Evolutionary conservation across 768 basidiomycete species (phyloP).

Genomic region (Pulveroboletus sp.): DNA sequence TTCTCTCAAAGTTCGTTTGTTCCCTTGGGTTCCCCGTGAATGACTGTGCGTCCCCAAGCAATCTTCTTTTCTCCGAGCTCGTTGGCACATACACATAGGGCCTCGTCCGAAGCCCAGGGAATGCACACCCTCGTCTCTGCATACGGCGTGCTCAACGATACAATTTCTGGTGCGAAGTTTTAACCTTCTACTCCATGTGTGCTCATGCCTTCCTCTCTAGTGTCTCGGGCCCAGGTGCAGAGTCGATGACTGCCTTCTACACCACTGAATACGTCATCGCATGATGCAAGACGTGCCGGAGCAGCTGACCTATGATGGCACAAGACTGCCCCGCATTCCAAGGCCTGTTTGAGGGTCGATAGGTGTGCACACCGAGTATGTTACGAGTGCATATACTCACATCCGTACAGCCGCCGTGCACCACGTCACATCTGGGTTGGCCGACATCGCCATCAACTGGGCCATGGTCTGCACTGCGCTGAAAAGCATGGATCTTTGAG

Average conservation of each 20-base stretch:
- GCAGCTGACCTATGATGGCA: constrained; percentile 78
- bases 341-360: constrained; percentile 92
- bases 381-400: no score
- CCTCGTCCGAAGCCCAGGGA: constrained; percentile 87
- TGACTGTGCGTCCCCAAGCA: constrained; percentile 46
- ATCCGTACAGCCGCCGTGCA: constrained; percentile 65
- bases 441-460: constrained; percentile 92
- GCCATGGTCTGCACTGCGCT: constrained; percentile 97
- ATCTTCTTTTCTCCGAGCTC: constrained; percentile 3
- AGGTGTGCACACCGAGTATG: constrained; percentile 43
- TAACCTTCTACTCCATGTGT: not conserved
- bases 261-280: constrained; percentile 93
- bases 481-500: constrained; percentile 97
- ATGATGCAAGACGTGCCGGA: constrained; percentile 91
- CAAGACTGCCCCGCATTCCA: constrained; percentile 97
- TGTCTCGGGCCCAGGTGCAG: constrained; percentile 64
- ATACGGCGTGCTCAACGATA: constrained; percentile 90
- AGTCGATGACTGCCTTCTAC: constrained; percentile 88
- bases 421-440: constrained; percentile 69
- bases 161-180: constrained; percentile 69
- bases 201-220: constrained; percentile 35
- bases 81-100: constrained; percentile 79
- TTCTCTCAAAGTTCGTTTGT: no score
- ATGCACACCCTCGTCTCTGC: constrained; percentile 90
- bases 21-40: no score